Conservation (phyloP, 805 yeast species). For the Wickerhamomyces queroliae region DNA sequence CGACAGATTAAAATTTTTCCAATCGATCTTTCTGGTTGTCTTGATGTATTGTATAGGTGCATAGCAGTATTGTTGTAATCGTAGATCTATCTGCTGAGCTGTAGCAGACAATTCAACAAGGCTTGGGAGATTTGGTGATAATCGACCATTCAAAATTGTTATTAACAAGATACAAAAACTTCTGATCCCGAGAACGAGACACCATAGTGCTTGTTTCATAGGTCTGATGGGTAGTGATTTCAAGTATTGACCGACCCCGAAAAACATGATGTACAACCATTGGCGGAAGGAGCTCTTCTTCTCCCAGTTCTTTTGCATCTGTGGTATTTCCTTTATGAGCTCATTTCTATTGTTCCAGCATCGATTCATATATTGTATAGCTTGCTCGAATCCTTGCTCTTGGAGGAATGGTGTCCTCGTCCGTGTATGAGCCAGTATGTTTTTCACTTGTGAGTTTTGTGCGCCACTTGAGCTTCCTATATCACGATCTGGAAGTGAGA, state of each 20-base stretch:
- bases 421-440: neutral
- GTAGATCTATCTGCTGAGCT: conserved; percentile 72
- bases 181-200: conserved; percentile 8
- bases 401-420: conserved; percentile 7
- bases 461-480: neutral
- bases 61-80: conserved; percentile 69
- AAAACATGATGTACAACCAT: no score
- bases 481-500: conserved; percentile 37
- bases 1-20: conserved; percentile 13
- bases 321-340: neutral
- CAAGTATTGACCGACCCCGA: no score
- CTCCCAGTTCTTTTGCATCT: conserved; percentile 10
- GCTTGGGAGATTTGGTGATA: conserved; percentile 17
- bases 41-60: conserved; percentile 76
- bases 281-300: neutral
- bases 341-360: neutral
- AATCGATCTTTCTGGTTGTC: conserved; percentile 27
- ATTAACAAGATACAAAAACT: conserved; percentile 12
- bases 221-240: conserved; percentile 10
- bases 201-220: conserved; percentile 4
- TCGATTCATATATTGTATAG: neutral
- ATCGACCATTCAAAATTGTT: conserved; percentile 24
- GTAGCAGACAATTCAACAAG: conserved; percentile 48
- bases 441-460: neutral
- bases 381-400: conserved; percentile 7